These are phyloP conservation scores for Ascoidea rubescens DNA, from an alignment of 805 yeast species.

Conservation along the genomic window DNA sequence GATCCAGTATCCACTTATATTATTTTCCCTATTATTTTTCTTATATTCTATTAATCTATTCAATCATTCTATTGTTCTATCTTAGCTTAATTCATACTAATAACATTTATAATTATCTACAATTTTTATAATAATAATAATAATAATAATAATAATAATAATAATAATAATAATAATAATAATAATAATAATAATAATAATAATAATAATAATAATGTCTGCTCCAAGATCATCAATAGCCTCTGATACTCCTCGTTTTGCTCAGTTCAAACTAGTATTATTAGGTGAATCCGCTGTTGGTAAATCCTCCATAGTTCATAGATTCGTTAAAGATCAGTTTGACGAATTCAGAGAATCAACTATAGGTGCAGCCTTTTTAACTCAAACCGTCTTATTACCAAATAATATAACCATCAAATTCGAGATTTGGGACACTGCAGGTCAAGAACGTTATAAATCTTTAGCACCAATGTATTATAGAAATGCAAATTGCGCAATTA, in stretches of 20 bases:
- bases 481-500: constrained; percentile 71
- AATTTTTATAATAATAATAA: too few species aligned
- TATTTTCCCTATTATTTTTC: too few species aligned
- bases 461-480: constrained; percentile 77
- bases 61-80: too few species aligned
- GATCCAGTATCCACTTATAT: too few species aligned
- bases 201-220: neutral
- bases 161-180: too few species aligned
- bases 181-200: too few species aligned
- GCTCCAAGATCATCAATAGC: neutral
- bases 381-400: constrained; percentile 44
- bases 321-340: constrained; percentile 37
- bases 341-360: constrained; percentile 79
- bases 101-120: too few species aligned
- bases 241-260: constrained; percentile 2
- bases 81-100: too few species aligned
- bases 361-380: constrained; percentile 96
- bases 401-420: constrained; percentile 27
- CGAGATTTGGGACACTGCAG: constrained; percentile 93
- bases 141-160: too few species aligned
- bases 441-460: constrained; percentile 78
- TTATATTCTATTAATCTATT: too few species aligned
- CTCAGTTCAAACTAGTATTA: constrained; percentile 25
- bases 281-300: constrained; percentile 38
- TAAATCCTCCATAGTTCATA: constrained; percentile 34